Percentiles rank a stretch among this genome's conserved stretches.
These are phyloP conservation scores for Auricularia cornea DNA, from an alignment of 768 basidiomycete genomes.

Conservation along the genomic window DNA sequence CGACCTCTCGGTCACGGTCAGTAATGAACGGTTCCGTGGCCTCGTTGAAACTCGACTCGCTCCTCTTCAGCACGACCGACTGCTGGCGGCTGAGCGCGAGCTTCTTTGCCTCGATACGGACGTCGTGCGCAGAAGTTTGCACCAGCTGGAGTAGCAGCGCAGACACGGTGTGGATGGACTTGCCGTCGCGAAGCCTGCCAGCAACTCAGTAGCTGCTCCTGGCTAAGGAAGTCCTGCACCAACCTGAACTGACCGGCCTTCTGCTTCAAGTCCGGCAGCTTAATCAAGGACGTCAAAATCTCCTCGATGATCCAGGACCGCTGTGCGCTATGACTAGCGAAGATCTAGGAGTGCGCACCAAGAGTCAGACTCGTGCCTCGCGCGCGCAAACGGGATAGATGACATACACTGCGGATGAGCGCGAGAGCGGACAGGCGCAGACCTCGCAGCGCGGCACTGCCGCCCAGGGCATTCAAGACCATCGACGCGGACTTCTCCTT, in stretches of 20 bases:
- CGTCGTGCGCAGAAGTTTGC: constrained; percentile 86
- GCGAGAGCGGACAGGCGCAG: constrained; percentile 74
- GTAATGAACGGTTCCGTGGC: constrained; percentile 47
- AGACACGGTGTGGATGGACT: constrained; percentile 87
- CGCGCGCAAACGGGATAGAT: background rate
- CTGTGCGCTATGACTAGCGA: constrained; percentile 85
- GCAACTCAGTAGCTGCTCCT: background rate
- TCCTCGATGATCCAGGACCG: constrained; percentile 98
- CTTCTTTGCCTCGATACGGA: constrained; percentile 58
- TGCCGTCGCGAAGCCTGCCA: constrained; percentile 78
- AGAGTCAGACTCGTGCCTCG: background rate
- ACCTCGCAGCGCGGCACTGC: constrained; percentile 72
- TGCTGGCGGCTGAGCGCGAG: constrained; percentile 58
- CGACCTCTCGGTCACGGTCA: constrained; percentile 59
- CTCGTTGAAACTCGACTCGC: constrained; percentile 49
- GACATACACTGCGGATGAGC: constrained; percentile 74
- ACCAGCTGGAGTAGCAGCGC: constrained; percentile 92
- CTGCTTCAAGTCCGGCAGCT: constrained; percentile 82
- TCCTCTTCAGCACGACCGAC: constrained; percentile 49
- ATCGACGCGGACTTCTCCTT: constrained; percentile 37
- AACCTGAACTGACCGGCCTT: constrained; percentile 88
- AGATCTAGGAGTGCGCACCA: constrained; percentile 63
- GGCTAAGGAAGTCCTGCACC: constrained; percentile 12
- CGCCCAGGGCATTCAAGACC: constrained; percentile 52
- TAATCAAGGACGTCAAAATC: constrained; percentile 82